Percentiles rank a stretch among this genome's conserved stretches.
Evolutionary conservation across 2,329 filamentous ascomycete species (phyloP).

Genomic region (Fusarium succisae): DNA sequence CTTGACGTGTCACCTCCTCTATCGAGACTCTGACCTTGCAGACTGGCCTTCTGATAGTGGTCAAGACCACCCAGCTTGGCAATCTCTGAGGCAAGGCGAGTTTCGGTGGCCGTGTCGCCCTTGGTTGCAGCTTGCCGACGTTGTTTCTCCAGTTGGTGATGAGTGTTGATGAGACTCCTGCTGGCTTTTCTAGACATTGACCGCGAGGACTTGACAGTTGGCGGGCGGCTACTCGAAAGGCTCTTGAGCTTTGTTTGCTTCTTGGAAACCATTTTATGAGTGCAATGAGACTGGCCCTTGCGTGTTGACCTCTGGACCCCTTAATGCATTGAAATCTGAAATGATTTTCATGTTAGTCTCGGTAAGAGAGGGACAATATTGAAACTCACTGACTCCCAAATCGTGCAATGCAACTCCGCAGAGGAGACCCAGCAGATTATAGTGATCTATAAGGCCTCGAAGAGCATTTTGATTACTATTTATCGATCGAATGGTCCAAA

Average conservation of each 20-base stretch:
- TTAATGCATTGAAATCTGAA: conserved; percentile 9
- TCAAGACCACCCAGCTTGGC: conserved; percentile 67
- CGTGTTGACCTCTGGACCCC: not conserved
- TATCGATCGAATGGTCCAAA: not conserved
- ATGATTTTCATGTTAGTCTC: conserved; percentile 25
- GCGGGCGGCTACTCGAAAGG: conserved; percentile 62
- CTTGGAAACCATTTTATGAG: conserved; percentile 53
- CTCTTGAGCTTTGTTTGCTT: conserved; percentile 59
- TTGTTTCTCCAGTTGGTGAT: conserved; percentile 72
- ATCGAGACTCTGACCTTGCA: conserved; percentile 73
- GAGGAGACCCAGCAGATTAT: no score
- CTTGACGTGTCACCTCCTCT: conserved; percentile 74
- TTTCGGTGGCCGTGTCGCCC: conserved; percentile 60
- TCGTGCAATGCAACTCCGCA: not conserved
- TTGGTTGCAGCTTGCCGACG: conserved; percentile 63
- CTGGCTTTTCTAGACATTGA: conserved; percentile 73
- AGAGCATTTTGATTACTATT: not conserved
- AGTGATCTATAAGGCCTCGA: not conserved
- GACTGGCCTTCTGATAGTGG: conserved; percentile 72
- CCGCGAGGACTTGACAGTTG: conserved; percentile 59
- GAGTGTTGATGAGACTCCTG: conserved; percentile 70
- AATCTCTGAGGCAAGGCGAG: conserved; percentile 62
- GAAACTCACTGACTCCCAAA: conserved; percentile 1
- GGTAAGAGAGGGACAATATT: not conserved
- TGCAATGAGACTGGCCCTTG: not conserved